Conservation (phyloP, 441 rosid species). For the Adansonia madagascariensis region DNA sequence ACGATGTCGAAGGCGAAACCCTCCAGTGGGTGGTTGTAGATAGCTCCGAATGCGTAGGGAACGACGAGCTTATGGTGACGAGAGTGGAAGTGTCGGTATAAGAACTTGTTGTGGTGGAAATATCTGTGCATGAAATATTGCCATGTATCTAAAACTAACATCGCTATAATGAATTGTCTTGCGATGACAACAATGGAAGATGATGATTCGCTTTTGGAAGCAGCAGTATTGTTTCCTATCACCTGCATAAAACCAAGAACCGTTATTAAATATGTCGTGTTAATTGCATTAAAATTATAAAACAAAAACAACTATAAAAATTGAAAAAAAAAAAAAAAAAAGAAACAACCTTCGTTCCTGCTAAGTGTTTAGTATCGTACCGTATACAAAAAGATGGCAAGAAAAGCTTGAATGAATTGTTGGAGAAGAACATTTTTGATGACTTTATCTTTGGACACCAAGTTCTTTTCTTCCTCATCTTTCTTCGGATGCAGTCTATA, state of each 20-base stretch:
- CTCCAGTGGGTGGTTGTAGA: slow-evolving; percentile 77
- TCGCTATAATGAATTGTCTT: slow-evolving; percentile 66
- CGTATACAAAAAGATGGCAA: slow-evolving; percentile 71
- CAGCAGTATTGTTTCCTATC: slow-evolving; percentile 42
- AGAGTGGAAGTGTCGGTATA: slow-evolving; percentile 72
- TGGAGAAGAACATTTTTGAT: slow-evolving; percentile 81
- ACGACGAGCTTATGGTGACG: slow-evolving; percentile 80
- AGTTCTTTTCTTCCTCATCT: slow-evolving; percentile 80
- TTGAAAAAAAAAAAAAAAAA: neutral
- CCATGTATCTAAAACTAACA: slow-evolving; percentile 79
- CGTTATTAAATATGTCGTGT: too few species aligned
- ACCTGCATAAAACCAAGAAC: slow-evolving; percentile 36
- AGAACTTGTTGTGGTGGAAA: slow-evolving; percentile 82
- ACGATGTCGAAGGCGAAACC: slow-evolving; percentile 75
- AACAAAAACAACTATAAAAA: neutral
- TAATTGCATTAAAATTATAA: too few species aligned
- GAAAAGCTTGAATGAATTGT: slow-evolving; percentile 73
- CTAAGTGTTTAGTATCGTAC: slow-evolving; percentile 32
- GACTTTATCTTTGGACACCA: slow-evolving; percentile 67
- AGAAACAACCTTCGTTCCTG: neutral
- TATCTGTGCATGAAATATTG: slow-evolving; percentile 85
- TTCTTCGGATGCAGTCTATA: slow-evolving; percentile 73
- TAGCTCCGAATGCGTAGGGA: slow-evolving; percentile 78
- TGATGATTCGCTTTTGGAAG: slow-evolving; percentile 10
- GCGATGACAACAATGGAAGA: slow-evolving; percentile 46